Base-by-base conservation (phyloP, 139 green algal species). In the Zygnema circumcarinatum region DNA sequence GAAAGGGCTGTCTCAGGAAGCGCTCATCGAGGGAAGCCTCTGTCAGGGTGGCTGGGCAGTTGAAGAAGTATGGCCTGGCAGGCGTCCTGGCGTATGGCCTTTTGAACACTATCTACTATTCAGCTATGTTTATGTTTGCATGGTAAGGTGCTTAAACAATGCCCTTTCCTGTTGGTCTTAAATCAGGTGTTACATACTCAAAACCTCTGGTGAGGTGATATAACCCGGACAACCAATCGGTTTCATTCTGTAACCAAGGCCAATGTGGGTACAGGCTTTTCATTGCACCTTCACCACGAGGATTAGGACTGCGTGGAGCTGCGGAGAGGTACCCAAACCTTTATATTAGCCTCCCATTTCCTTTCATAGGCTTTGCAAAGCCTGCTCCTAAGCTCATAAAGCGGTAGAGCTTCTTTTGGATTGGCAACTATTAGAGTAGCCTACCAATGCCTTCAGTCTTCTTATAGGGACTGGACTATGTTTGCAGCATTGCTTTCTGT, bases 51-150 rank as follows among this genome's bases (percentile, higher is more conserved):
- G 72, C 72, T 16, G 21, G 21, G 20, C 20, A 79, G 72, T 35
- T 79, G 72, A 21, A 35, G 21, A 47, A 20, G 21, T 79, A 47
- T 36, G 72, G 72, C 21, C 33, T 95, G 7, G 93, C 93, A 0
- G 93, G 93, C 1, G 39, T 95, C 25, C 54, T 91, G 20, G 67
- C 92, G 0, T 95, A 95, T 76, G 93, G 93, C 47, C 31, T 94
- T 0, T 88, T 94, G 67, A 95, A 95, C 84, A 95, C 93, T 0
- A 2, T 92, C 1, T 95, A 95, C 76, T 95, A 95, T 79, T 87
- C 72, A 0, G 29, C 67, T 33, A 74, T 90, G 7, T 93, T 93
- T 76, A 74, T 89, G 31, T 87, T 89, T 81, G 84, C 85, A 53
- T 89, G 84, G 84, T 88, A 82, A 31, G n/a, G 73, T 25, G 38